Conservation (phyloP, 179 eudicot genomes). For the Spinacia oleracea region DNA sequence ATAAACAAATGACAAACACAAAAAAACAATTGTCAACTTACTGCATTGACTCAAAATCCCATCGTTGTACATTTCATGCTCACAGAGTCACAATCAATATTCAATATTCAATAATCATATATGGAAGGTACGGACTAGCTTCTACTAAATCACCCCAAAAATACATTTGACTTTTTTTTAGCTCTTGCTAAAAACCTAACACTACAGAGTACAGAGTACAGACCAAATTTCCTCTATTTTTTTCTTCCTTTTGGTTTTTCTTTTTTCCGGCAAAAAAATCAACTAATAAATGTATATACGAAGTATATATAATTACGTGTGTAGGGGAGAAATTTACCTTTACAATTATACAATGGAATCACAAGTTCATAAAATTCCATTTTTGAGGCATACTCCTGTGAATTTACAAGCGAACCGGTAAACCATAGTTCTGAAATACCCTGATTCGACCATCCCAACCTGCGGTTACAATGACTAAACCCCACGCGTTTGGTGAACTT, state of each 20-base stretch:
- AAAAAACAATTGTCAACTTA: conserved; percentile 2
- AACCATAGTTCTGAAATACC: conserved; percentile 77
- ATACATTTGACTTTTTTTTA: conserved; percentile 15
- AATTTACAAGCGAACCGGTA: conserved; percentile 56
- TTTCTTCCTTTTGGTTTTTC: neutral
- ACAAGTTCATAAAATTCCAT: conserved; percentile 5
- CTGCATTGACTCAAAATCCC: conserved; percentile 6
- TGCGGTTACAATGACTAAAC: conserved; percentile 76
- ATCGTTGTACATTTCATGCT: neutral
- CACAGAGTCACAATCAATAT: neutral
- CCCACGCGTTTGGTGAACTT: conserved; percentile 67
- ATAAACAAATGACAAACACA: neutral
- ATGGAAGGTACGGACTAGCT: neutral
- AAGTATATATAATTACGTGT: conserved; percentile 16
- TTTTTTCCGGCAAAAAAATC: conserved; percentile 16
- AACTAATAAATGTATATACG: conserved; percentile 16
- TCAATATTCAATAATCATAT: conserved; percentile 6
- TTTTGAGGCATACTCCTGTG: conserved; percentile 20
- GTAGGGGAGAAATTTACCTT: conserved; percentile 25
- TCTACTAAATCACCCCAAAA: conserved; percentile 24
- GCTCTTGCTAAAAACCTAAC: conserved; percentile 4
- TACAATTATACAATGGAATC: conserved; percentile 33
- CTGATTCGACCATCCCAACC: conserved; percentile 86
- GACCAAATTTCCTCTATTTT: neutral
- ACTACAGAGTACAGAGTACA: no score